Evolutionary conservation across 306 rosid genomes (phyloP).

Genomic region (Cyclanthera cordifolia): DNA sequence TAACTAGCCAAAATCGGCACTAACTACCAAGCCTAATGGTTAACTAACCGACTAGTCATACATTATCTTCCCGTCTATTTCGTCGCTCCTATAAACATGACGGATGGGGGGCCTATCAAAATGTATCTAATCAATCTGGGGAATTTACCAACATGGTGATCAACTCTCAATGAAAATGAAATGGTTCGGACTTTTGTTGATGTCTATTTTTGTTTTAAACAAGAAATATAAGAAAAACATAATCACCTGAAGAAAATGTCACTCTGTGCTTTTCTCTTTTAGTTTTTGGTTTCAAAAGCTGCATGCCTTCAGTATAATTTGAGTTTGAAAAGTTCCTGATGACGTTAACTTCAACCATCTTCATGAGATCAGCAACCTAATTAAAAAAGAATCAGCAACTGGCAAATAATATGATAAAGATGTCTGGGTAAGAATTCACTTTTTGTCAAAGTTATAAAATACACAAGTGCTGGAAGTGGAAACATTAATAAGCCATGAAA

Average conservation of each 20-base stretch:
- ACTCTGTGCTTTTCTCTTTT: slow-evolving; percentile 40
- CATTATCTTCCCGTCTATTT: too few relatives aligned
- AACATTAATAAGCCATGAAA: background rate
- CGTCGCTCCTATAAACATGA: too few relatives aligned
- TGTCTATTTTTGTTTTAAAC: background rate
- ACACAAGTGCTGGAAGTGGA: background rate
- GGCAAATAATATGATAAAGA: background rate
- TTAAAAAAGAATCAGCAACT: background rate
- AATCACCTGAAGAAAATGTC: slow-evolving; percentile 47
- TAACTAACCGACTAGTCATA: too few relatives aligned
- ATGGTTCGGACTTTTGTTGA: background rate
- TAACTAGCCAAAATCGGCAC: too few relatives aligned
- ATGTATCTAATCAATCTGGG: too few relatives aligned
- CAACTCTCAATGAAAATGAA: too few relatives aligned
- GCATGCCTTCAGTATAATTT: slow-evolving; percentile 43
- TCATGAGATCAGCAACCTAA: slow-evolving; percentile 31
- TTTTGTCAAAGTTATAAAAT: background rate
- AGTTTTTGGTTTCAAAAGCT: slow-evolving; percentile 39
- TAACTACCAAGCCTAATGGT: too few relatives aligned
- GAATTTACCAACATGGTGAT: too few relatives aligned
- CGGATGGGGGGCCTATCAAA: too few relatives aligned
- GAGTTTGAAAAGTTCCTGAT: slow-evolving; percentile 52
- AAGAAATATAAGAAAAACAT: background rate
- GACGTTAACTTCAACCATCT: slow-evolving; percentile 34
- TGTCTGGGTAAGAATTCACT: background rate